Base-by-base conservation (phyloP, 495 filamentous ascomycete species). In the Margaritispora aquatica region DNA sequence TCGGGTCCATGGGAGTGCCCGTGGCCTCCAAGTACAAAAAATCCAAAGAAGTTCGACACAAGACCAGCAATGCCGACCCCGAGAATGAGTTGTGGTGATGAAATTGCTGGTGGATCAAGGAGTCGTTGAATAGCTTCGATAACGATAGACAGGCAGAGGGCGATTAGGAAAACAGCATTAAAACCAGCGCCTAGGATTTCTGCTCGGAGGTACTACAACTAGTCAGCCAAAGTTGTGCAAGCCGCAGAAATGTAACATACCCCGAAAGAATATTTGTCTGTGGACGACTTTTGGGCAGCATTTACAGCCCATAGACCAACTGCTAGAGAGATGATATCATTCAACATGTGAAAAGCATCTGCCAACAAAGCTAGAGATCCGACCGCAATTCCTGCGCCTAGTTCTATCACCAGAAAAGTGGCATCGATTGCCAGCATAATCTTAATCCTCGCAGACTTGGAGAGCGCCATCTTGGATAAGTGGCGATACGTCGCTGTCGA, bases 341-440 rank as follows among this genome's bases (percentile, higher is more conserved):
- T 98, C 23, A 98, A 77, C 94, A 98, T 98, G 68, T 98, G 94
- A 75, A 97, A 98, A 57, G 94, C 90, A 76, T 98, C 94, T 36
- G 94, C 94, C 67, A 95, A 89, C 56, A 98, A 80, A 19, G 94
- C 94, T 61, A 98, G 83, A 26, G 94, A 97, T 65, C 89, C 86
- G 55, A 95, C 91, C 44, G 82, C 72, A 73, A 94, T 89, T 55
- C 94, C 94, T 51, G 88, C 84, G 21, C 85, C 86, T 51, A 98
- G 74, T 71, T 98, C 94, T 15, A 97, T 73, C 13, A 96, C 69
- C 69, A 98, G 97, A 77, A 98, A 98, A 3, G 81, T 78, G 1
- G 84, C 74, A 74, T 97, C 94, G 68, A 98, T 96, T 52, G 76
- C 89, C 69, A 98, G 82, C 75, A 98, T 88, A 73, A 96, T 87